A percentile compares a stretch with the other conserved stretches of the same genome.
Conservation (phyloP, 352 stramenopile genomes). For the Aphanomyces invadans region DNA sequence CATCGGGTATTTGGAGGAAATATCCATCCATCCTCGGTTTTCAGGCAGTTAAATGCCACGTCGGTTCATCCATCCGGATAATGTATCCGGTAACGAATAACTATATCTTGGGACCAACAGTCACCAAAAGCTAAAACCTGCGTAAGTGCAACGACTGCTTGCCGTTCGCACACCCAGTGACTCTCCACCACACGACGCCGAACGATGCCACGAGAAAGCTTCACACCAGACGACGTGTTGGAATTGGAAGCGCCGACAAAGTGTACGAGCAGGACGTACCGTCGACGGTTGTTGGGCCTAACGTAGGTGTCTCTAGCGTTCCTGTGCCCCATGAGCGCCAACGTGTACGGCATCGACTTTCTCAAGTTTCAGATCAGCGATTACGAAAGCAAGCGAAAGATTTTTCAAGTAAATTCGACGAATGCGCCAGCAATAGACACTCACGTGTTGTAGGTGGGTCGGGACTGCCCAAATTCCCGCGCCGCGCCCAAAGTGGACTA, state of each 20-base stretch:
- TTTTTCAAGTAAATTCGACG: slow-evolving; percentile 82
- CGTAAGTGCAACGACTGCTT: not conserved
- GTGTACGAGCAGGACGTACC: slow-evolving; percentile 29
- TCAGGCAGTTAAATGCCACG: not conserved
- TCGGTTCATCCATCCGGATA: not conserved
- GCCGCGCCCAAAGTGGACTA: slow-evolving; percentile 77
- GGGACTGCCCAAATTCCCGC: slow-evolving; percentile 32
- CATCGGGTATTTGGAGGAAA: not conserved
- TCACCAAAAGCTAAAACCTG: not conserved
- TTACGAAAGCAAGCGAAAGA: slow-evolving; percentile 90
- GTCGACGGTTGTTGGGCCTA: not conserved
- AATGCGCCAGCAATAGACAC: slow-evolving; percentile 24
- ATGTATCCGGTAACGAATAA: not conserved
- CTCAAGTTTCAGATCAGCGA: slow-evolving; percentile 92
- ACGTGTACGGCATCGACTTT: slow-evolving; percentile 94
- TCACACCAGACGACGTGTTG: slow-evolving; percentile 76
- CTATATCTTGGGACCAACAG: not conserved
- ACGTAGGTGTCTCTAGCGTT: slow-evolving; percentile 51
- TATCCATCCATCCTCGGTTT: not conserved
- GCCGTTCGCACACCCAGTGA: too few relatives aligned
- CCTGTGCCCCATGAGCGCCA: slow-evolving; percentile 89
- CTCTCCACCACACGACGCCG: not conserved
- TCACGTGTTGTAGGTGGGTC: slow-evolving; percentile 29
- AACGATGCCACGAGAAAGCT: slow-evolving; percentile 59
- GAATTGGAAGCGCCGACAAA: slow-evolving; percentile 71